phyloP scores from a whole-genome alignment of 2,329 filamentous ascomycete species.

The Trichoderma atroviride region DNA sequence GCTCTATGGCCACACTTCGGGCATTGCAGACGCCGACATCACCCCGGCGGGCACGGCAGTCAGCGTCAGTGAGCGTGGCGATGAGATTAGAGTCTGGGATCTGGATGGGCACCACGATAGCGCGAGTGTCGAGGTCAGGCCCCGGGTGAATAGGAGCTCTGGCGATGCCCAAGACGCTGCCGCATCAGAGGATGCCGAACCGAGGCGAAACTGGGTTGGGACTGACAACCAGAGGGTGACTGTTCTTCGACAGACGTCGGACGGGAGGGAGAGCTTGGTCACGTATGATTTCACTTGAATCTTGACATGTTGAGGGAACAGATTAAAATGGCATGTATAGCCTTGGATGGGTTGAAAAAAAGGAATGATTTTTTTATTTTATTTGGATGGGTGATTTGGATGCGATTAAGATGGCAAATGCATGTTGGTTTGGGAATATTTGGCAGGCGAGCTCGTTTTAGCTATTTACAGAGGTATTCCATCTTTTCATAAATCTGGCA shows the following conservation, averaged over 20 bases:
- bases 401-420: background rate
- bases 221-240: slow-evolving; percentile 95
- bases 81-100: slow-evolving; percentile 85
- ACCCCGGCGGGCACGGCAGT: slow-evolving; percentile 85
- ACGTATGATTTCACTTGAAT: slow-evolving; percentile 82
- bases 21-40: slow-evolving; percentile 82
- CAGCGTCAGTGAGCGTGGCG: slow-evolving; percentile 80
- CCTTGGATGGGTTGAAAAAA: background rate
- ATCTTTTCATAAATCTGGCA: background rate
- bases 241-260: slow-evolving; percentile 70
- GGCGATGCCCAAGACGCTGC: slow-evolving; percentile 16
- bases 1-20: slow-evolving; percentile 90
- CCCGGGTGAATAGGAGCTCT: slow-evolving; percentile 37
- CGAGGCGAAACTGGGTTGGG: slow-evolving; percentile 68
- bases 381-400: background rate
- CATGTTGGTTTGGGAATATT: background rate
- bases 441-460: background rate
- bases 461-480: background rate
- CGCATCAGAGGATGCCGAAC: slow-evolving; percentile 44
- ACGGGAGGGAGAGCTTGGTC: slow-evolving; percentile 72
- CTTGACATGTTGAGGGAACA: background rate
- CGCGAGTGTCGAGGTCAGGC: slow-evolving; percentile 58
- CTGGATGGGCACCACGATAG: slow-evolving; percentile 68
- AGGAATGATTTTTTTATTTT: background rate
- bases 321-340: background rate